Evolutionary conservation across 305 asterid genomes (phyloP).

Genomic region (Fraxinus velutina): DNA sequence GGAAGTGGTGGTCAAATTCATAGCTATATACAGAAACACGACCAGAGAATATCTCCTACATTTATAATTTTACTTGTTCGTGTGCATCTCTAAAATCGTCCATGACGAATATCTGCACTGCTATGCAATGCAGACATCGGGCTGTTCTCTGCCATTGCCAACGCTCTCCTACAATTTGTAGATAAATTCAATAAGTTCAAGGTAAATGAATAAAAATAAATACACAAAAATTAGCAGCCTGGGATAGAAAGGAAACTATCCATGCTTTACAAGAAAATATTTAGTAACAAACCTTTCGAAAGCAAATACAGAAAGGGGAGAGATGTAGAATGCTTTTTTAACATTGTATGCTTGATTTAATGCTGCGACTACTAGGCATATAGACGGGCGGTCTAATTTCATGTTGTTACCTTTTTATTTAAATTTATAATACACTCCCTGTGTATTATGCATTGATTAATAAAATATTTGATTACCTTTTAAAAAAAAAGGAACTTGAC

Average conservation of each 20-base stretch:
- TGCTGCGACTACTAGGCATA: too few relatives aligned
- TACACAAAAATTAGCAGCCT: background rate
- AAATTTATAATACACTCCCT: too few relatives aligned
- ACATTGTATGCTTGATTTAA: too few relatives aligned
- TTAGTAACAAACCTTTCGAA: background rate
- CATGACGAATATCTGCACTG: conserved; percentile 68
- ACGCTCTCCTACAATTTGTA: conserved; percentile 53
- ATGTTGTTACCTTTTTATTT: too few relatives aligned
- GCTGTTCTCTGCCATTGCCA: conserved; percentile 57
- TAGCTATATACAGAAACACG: background rate
- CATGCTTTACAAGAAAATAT: background rate
- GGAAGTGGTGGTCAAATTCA: background rate
- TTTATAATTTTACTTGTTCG: conserved; percentile 51
- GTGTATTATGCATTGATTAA: too few relatives aligned
- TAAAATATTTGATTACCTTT: too few relatives aligned
- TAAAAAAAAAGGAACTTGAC: too few relatives aligned
- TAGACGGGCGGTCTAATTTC: too few relatives aligned
- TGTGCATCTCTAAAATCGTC: conserved; percentile 76
- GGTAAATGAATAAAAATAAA: background rate
- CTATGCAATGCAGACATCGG: conserved; percentile 65
- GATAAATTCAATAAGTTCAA: background rate
- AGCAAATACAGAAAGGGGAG: background rate
- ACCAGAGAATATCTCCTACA: background rate
- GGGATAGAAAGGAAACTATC: background rate
- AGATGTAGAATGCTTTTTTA: background rate